Evolutionary conservation across 2,329 filamentous ascomycete species (phyloP), one percentile per base, ranked within the genome.

Genomic region (Calycina herbarum): DNA sequence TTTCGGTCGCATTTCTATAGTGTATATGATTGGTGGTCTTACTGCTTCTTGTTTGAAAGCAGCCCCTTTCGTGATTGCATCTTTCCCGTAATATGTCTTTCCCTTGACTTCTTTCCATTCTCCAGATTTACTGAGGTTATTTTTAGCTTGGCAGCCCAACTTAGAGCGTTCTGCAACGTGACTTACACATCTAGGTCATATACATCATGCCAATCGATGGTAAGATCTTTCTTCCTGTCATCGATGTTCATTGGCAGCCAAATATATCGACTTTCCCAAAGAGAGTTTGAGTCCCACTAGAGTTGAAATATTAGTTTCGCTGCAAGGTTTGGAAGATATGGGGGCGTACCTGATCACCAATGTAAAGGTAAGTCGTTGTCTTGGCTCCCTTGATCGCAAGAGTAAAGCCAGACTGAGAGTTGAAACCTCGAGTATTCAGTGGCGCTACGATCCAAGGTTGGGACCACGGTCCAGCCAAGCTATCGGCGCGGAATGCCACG

Each of bases 21-120:
- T 20, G 20, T 20, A 20, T 20, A 20, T 11, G 48, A 13, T 20
- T 10, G 20, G 13, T 27, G 10, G 3, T 24, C 83, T 76, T 85
- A 84, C 72, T 85, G 84, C 84, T 76, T 86, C 84, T 72, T 86
- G 84, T 68, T 82, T 80, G 73, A 81, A 85, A 0, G 83, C 82
- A n/a, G 75, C 71, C 2, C 84, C 83, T 1, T 72, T 75, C 0
- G 79, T 80, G 17, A 73, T 78, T 0, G 83, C 82, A 42, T 83
- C 76, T 57, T 78, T 79, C 8, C 76, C 79, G 13, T 77, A 77
- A 69, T 86, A 86, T 0, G 80, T 77, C 40, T 75, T 81, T 4
- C 83, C 83, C 33, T 81, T 69, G 35, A 86, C 76, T 0, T 79
- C 71, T 54, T 11, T 54, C 48, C 48, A 54, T 13, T 54, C 48